phyloP scores from a whole-genome alignment of 345 rosid genomes.

The Citropsis articulata region DNA sequence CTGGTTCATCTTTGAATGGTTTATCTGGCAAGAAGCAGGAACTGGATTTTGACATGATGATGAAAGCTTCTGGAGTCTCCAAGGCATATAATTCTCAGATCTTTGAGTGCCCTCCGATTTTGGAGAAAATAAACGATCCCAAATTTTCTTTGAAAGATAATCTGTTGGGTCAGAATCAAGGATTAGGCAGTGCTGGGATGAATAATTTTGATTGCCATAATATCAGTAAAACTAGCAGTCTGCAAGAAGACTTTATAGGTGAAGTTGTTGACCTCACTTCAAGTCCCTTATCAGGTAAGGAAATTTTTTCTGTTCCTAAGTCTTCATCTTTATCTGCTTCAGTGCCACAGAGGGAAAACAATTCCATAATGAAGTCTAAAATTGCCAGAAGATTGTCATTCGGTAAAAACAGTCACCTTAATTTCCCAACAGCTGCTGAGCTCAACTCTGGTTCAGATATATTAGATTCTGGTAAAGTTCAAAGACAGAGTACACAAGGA shows the following conservation, averaged over 20 bases:
- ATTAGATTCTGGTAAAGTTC: constrained; percentile 26
- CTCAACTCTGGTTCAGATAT: constrained; percentile 38
- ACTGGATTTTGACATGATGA: constrained; percentile 26
- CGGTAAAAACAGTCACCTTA: constrained; percentile 29
- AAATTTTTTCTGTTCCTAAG: constrained; percentile 29
- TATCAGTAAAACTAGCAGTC: constrained; percentile 27
- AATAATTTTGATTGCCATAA: constrained; percentile 28
- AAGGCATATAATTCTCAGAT: constrained; percentile 19
- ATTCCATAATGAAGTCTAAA: constrained; percentile 42
- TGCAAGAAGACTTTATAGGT: constrained; percentile 41
- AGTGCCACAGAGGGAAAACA: constrained; percentile 39
- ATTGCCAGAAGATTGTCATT: constrained; percentile 55
- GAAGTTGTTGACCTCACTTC: constrained; percentile 54
- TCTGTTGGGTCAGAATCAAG: constrained; percentile 27
- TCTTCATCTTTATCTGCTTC: constrained; percentile 31
- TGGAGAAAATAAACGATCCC: constrained; percentile 26
- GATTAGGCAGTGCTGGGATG: constrained; percentile 26
- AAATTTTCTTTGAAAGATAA: constrained; percentile 26
- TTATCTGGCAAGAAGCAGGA: constrained; percentile 35
- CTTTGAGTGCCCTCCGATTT: constrained; percentile 16
- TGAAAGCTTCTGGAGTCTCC: constrained; percentile 24
- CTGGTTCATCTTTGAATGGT: constrained; percentile 35
- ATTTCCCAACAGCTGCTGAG: constrained; percentile 49
- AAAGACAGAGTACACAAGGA: constrained; percentile 25
- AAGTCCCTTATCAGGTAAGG: constrained; percentile 31